Evolutionary conservation across 1,284 basidiomycete genomes (phyloP), one percentile per base, ranked within the genome.

Genomic region (Ustilago xerochloae): DNA sequence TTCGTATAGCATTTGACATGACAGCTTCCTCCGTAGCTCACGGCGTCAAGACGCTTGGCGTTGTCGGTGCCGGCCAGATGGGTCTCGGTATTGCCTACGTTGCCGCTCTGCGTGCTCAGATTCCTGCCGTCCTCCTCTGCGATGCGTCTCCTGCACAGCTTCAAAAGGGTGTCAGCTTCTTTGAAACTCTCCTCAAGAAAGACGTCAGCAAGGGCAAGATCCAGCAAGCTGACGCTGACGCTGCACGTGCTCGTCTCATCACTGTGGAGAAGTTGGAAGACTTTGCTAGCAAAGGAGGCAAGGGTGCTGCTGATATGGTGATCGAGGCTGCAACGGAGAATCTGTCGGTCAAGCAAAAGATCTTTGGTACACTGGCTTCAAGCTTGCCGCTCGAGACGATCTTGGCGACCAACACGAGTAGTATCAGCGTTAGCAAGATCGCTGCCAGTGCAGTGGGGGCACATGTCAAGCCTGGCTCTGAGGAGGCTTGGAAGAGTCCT

Each of bases 291-390:
- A 57, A 67, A n/a, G 60, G 59, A 9, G 43, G 41, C 46, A 77
- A 78, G 92, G 86, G 89, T 38, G 92, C 94, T 75, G 91, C 90
- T 6, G 93, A 96, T 81, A 90, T 97, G 88, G 92, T 94, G 39
- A 88, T 97, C 57, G 95, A 98, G 88, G 96, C 95, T 0, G 94
- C 93, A 0, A 93, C 94, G 5, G 95, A 98, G 85, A 90, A 91
- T 55, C 86, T 97, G 13, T 81, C 88, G 2, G 85, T 97, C 49
- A 99, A 98, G 86, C 88, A 90, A 72, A 86, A 87, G 12, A 90
- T 98, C 68, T 97, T 98, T 85, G 85, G 87, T 6, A 86, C 88
- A 4, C 88, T 98, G 16, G 89, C 91, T 18, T 87, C 87, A 45
- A 88, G 90, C 66, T 85, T 94, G 52, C 88, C 89, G 16, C 89